A percentile compares a stretch with the other conserved stretches of the same genome.
phyloP scores from a whole-genome alignment of 352 stramenopile species.

The Thraustotheca clavata region DNA sequence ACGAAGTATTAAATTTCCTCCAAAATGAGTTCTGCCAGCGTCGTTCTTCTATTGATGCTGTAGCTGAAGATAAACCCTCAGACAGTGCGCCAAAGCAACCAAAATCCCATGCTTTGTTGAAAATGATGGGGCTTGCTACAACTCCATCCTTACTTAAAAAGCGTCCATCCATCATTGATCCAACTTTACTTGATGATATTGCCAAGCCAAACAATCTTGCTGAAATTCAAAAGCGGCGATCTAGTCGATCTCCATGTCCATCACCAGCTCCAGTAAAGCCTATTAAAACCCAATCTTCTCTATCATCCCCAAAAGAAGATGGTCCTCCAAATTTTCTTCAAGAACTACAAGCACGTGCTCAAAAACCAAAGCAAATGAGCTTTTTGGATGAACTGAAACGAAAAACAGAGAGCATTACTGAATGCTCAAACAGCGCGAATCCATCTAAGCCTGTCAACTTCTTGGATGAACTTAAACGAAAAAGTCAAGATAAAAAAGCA shows the following conservation, averaged over 20 bases:
- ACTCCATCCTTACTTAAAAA: conserved; percentile 9
- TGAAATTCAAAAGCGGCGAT: conserved; percentile 6
- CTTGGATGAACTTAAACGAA: no score
- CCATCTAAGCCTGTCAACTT: no score
- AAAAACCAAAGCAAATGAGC: no score
- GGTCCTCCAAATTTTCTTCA: no score
- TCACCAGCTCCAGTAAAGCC: no score
- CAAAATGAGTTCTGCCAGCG: conserved; percentile 65
- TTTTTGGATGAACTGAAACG: no score
- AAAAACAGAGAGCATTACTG: no score
- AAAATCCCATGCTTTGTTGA: conserved; percentile 45
- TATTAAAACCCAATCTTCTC: conserved; percentile 23
- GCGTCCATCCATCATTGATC: conserved; percentile 14
- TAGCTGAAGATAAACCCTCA: conserved; percentile 5
- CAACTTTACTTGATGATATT: conserved; percentile 13
- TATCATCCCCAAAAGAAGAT: no score
- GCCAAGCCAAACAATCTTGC: conserved; percentile 20
- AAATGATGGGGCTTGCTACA: conserved; percentile 29
- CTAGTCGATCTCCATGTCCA: conserved; percentile 6
- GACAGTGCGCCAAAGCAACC: conserved; percentile 17
- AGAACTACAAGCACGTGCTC: no score
- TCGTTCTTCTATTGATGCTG: conserved; percentile 7
- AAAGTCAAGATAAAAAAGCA: no score
- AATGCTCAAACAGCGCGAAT: no score
- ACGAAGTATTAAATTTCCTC: conserved; percentile 52